phyloP scores from a whole-genome alignment of 2,329 filamentous ascomycete species.

The Coniochaeta sp. region DNA sequence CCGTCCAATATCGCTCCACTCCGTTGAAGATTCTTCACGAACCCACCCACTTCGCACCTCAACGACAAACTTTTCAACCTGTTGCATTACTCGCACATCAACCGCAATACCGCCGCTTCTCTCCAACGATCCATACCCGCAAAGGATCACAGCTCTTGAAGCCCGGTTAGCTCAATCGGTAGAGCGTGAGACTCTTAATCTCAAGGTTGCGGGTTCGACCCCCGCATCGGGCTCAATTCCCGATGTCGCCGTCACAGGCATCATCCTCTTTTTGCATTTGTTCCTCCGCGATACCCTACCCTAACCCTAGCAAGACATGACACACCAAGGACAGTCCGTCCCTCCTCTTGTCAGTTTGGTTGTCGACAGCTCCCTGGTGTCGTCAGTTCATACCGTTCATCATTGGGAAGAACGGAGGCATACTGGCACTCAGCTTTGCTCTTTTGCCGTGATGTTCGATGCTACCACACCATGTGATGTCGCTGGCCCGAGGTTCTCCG shows the following conservation, averaged over 20 bases:
- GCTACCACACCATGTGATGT: neutral
- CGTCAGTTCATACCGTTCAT: too few species aligned
- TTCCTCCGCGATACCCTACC: too few species aligned
- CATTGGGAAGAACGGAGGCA: too few species aligned
- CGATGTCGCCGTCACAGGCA: slow-evolving; percentile 14
- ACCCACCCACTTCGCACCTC: too few species aligned
- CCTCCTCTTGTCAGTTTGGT: too few species aligned
- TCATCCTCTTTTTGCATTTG: neutral
- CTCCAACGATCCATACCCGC: neutral
- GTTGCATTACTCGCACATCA: neutral
- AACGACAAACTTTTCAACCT: neutral
- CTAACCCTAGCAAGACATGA: too few species aligned
- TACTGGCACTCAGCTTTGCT: too few species aligned
- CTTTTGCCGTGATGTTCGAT: neutral
- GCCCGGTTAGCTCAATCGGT: slow-evolving; percentile 62
- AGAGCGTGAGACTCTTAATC: slow-evolving; percentile 66
- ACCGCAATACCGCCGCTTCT: neutral
- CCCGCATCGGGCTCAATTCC: slow-evolving; percentile 40
- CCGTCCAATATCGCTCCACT: too few species aligned
- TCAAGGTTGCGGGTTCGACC: slow-evolving; percentile 30
- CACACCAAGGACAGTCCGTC: too few species aligned
- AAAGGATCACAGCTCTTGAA: too few species aligned
- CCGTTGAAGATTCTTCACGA: too few species aligned
- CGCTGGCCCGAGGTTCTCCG: neutral
- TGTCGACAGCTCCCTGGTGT: too few species aligned